Percentiles rank a stretch among this genome's conserved stretches.
phyloP scores from a whole-genome alignment of 371 early-diverging fungal species.

The Mucor lusitanicus region DNA sequence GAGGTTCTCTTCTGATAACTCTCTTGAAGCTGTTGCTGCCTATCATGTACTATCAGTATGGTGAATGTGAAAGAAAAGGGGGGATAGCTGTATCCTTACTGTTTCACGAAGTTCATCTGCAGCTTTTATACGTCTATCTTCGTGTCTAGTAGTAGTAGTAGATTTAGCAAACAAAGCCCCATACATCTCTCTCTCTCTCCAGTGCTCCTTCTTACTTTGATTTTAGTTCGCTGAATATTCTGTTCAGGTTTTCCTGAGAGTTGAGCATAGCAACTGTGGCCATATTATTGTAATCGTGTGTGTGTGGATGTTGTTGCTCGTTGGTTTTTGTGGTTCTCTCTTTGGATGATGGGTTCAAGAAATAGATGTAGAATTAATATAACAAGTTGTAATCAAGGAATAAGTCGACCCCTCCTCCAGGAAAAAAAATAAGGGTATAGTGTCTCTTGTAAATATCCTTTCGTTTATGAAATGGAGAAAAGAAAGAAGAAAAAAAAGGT shows the following conservation, averaged over 20 bases:
- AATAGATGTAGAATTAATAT: neutral
- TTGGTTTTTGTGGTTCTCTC: neutral
- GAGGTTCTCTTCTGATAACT: constrained; percentile 69
- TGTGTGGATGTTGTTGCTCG: neutral
- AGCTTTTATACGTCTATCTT: constrained; percentile 57
- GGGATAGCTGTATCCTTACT: constrained; percentile 22
- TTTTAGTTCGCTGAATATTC: constrained; percentile 52
- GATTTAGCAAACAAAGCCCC: too few relatives aligned
- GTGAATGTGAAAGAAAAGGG: too few relatives aligned
- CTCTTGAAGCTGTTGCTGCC: constrained; percentile 66
- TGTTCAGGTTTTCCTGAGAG: constrained; percentile 49
- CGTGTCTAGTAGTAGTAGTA: constrained; percentile 37
- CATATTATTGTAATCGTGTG: constrained; percentile 14
- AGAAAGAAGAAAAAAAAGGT: neutral
- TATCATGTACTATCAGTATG: constrained; percentile 20
- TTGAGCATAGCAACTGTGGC: constrained; percentile 48
- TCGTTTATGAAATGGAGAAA: neutral
- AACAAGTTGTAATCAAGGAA: neutral
- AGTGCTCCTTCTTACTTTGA: constrained; percentile 37
- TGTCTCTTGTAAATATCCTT: neutral
- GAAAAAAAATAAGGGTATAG: neutral
- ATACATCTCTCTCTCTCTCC: too few relatives aligned
- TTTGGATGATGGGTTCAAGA: neutral
- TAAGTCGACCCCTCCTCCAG: neutral
- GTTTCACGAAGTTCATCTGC: constrained; percentile 62